phyloP scores from a whole-genome alignment of 805 yeast genomes.

The Candida endomychidarum region DNA sequence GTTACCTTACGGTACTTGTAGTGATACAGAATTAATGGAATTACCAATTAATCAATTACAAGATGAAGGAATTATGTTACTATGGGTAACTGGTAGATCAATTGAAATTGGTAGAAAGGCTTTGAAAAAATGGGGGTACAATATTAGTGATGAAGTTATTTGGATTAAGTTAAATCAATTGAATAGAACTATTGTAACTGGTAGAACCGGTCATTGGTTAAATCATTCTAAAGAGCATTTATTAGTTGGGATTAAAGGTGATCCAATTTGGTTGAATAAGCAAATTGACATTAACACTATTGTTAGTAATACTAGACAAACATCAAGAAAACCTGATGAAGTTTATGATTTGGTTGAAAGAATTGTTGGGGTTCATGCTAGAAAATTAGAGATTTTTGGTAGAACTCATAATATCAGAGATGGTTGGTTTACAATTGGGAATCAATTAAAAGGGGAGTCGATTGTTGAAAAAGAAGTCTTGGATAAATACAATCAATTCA shows the following conservation, averaged over 20 bases:
- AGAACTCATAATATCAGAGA: slow-evolving; percentile 81
- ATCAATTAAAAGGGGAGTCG: slow-evolving; percentile 63
- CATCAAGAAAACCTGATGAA: slow-evolving; percentile 90
- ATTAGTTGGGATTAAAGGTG: slow-evolving; percentile 80
- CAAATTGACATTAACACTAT: slow-evolving; percentile 72
- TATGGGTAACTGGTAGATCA: slow-evolving; percentile 97
- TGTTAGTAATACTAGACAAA: slow-evolving; percentile 83
- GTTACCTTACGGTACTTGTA: slow-evolving; percentile 71
- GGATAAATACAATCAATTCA: slow-evolving; percentile 34
- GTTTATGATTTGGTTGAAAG: slow-evolving; percentile 81
- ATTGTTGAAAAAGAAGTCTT: slow-evolving; percentile 60
- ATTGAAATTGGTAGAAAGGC: slow-evolving; percentile 84
- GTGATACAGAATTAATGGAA: slow-evolving; percentile 68
- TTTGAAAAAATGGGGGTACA: slow-evolving; percentile 79
- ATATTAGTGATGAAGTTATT: slow-evolving; percentile 71
- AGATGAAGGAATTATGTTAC: slow-evolving; percentile 76
- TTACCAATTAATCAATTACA: slow-evolving; percentile 70
- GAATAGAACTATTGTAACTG: slow-evolving; percentile 87
- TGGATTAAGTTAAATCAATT: slow-evolving; percentile 93
- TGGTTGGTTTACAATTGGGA: slow-evolving; percentile 90
- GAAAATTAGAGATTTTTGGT: slow-evolving; percentile 89
- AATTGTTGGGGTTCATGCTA: slow-evolving; percentile 69
- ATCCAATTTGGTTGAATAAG: slow-evolving; percentile 67
- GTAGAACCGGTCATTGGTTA: slow-evolving; percentile 96
- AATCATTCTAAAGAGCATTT: slow-evolving; percentile 93